A percentile compares a stretch with the other conserved stretches of the same genome.
phyloP scores from a whole-genome alignment of 805 yeast genomes.

The Saccharomyces jurei region DNA sequence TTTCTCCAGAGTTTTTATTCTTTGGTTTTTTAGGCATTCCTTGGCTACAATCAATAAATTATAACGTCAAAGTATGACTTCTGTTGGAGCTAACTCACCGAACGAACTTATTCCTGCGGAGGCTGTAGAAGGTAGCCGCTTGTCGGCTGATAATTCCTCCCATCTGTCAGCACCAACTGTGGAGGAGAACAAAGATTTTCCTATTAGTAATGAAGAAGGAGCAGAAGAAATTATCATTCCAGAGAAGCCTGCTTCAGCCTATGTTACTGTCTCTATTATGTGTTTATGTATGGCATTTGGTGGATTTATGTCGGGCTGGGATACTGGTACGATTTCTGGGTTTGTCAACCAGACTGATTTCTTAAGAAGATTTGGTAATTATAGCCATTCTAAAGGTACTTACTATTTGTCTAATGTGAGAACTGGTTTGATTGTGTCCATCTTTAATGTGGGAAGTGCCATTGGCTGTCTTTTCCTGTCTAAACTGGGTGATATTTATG shows the following conservation, averaged over 20 bases:
- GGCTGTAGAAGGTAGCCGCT: background rate
- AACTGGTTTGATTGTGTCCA: conserved; percentile 46
- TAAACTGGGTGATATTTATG: conserved; percentile 48
- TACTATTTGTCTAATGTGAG: conserved; percentile 38
- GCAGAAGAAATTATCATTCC: no score
- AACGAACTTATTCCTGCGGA: background rate
- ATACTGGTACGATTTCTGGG: conserved; percentile 74
- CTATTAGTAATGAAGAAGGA: no score
- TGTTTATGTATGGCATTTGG: conserved; percentile 29
- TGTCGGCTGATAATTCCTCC: background rate
- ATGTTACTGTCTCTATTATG: conserved; percentile 26
- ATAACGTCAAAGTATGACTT: background rate
- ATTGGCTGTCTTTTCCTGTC: conserved; percentile 56
- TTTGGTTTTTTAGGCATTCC: no score
- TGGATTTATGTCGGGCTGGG: conserved; percentile 52
- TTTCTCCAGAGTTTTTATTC: background rate
- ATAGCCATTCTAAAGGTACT: conserved; percentile 32
- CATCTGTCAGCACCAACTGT: no score
- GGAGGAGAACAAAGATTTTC: no score
- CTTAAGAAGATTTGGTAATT: conserved; percentile 47
- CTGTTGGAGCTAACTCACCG: background rate
- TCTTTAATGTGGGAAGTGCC: conserved; percentile 65
- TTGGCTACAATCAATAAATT: background rate
- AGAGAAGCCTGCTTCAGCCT: conserved; percentile 26
- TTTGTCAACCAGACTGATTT: conserved; percentile 52